Percentiles rank a stretch among this genome's conserved stretches.
These are phyloP conservation scores for Fistulina hepatica DNA, from an alignment of 1,284 basidiomycete species.

Conservation along the genomic window DNA sequence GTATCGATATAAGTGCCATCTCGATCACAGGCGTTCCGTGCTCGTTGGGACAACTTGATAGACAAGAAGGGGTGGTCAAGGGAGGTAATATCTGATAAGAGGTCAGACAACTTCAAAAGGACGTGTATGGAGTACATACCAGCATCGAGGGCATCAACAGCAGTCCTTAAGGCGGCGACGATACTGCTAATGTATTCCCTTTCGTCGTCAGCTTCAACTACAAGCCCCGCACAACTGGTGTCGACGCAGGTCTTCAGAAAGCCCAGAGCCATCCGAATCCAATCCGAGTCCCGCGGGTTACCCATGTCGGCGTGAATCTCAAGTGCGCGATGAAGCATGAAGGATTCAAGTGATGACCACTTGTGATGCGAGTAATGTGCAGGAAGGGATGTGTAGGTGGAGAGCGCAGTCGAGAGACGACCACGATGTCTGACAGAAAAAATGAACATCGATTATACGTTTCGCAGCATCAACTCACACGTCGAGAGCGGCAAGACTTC, in stretches of 20 bases:
- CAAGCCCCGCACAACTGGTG: constrained; percentile 38
- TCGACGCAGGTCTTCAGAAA: constrained; percentile 60
- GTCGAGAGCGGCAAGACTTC: constrained; percentile 77
- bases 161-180: constrained; percentile 37
- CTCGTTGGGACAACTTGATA: constrained; percentile 35
- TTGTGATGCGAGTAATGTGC: constrained; percentile 71
- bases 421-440: constrained; percentile 46
- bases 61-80: constrained; percentile 58
- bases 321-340: constrained; percentile 62
- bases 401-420: constrained; percentile 48
- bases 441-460: constrained; percentile 11
- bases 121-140: constrained; percentile 29
- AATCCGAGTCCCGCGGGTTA: constrained; percentile 54
- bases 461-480: constrained; percentile 40
- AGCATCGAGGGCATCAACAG: constrained; percentile 40
- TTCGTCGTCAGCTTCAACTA: constrained; percentile 41
- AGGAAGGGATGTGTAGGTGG: constrained; percentile 66
- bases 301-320: constrained; percentile 47
- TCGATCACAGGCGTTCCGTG: constrained; percentile 38
- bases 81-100: constrained; percentile 45
- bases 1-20: constrained; percentile 59
- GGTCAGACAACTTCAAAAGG: constrained; percentile 2
- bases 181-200: constrained; percentile 42
- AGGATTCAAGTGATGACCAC: constrained; percentile 70
- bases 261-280: constrained; percentile 60